Conservation (phyloP, 208 protist species). For the Phytomonas sp. region DNA sequence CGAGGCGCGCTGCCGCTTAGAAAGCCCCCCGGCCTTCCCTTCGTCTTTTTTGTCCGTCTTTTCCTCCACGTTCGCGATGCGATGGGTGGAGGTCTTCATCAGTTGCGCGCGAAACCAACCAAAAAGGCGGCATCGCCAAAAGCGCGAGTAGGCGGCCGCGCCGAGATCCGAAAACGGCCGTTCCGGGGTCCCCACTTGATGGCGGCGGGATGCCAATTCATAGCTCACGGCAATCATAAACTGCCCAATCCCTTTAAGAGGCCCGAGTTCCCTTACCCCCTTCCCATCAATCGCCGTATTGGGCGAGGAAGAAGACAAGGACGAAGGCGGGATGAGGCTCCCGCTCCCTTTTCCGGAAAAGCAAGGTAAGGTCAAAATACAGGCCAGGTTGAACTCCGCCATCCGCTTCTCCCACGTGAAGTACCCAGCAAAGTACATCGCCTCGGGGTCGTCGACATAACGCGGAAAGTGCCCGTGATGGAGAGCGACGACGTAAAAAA, state of each 20-base stretch:
- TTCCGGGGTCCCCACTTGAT: constrained; percentile 95
- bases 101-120: constrained; percentile 42
- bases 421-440: constrained; percentile 94
- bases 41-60: constrained; percentile 1
- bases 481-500: constrained; percentile 81
- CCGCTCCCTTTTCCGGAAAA: constrained; percentile 20
- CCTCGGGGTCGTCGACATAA: constrained; percentile 43
- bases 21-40: no score
- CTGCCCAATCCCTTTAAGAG: constrained; percentile 86
- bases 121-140: constrained; percentile 74
- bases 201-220: constrained; percentile 94
- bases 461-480: constrained; percentile 69
- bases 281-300: background rate
- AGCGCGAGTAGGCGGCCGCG: constrained; percentile 82
- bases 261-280: background rate
- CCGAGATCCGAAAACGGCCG: constrained; percentile 98
- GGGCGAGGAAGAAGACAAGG: background rate
- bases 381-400: constrained; percentile 96
- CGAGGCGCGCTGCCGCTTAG: background rate
- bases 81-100: no score
- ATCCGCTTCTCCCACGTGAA: constrained; percentile 97
- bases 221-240: constrained; percentile 97
- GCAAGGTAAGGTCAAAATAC: constrained; percentile 98
- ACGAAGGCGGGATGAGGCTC: background rate
- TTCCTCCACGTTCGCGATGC: background rate